A percentile compares a stretch with the other conserved stretches of the same genome.
Conservation (phyloP, 2,329 filamentous ascomycete species). For the Pseudogymnoascus sp. region DNA sequence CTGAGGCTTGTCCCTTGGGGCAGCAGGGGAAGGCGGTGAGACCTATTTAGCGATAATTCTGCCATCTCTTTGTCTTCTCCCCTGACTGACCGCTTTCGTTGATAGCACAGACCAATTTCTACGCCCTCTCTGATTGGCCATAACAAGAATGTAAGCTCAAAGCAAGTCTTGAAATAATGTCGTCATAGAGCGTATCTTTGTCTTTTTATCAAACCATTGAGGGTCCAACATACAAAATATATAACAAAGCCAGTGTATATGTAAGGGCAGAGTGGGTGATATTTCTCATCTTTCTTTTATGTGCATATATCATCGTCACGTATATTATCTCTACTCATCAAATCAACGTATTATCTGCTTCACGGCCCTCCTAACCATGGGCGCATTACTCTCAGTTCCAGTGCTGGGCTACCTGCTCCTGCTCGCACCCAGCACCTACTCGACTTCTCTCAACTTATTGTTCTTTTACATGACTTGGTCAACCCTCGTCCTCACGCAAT, state of each 20-base stretch:
- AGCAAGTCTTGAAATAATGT: conserved; percentile 45
- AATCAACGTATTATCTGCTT: neutral
- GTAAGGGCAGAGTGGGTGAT: neutral
- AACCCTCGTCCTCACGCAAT: conserved; percentile 69
- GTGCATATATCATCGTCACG: neutral
- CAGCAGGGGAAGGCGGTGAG: neutral
- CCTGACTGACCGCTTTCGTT: neutral
- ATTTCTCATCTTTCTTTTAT: neutral
- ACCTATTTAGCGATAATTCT: neutral
- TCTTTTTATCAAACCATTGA: neutral
- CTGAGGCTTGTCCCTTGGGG: neutral
- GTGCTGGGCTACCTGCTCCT: conserved; percentile 60
- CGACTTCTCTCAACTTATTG: conserved; percentile 71
- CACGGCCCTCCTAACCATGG: conserved; percentile 35
- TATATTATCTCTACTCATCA: neutral
- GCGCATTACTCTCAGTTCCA: conserved; percentile 63
- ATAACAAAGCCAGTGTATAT: conserved; percentile 8
- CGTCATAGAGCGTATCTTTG: conserved; percentile 3
- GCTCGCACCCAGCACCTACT: conserved; percentile 57
- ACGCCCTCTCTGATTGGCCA: conserved; percentile 21
- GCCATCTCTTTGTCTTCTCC: neutral
- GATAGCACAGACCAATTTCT: neutral
- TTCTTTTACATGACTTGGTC: conserved; percentile 91
- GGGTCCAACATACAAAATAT: conserved; percentile 7
- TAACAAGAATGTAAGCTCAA: conserved; percentile 57